These are phyloP conservation scores for Cryptosporidium sp. DNA, from an alignment of 169 alveolate species.

Conservation along the genomic window DNA sequence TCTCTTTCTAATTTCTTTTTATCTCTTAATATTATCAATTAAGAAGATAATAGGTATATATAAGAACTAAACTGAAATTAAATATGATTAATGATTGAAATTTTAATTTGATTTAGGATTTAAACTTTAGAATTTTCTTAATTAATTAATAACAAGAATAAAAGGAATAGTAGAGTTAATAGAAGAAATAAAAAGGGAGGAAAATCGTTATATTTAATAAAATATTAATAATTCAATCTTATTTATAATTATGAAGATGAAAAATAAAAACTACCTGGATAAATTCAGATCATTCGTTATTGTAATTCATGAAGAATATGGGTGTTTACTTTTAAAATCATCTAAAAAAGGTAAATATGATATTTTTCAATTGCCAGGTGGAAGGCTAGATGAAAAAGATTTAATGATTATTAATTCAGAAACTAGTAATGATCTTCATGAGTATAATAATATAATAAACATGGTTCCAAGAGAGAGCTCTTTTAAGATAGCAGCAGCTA, in stretches of 20 bases:
- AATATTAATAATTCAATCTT: neutral
- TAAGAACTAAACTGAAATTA: neutral
- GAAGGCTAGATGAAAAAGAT: conserved; percentile 44
- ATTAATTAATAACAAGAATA: neutral
- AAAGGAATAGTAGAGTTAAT: neutral
- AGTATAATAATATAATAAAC: neutral
- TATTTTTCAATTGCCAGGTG: conserved; percentile 51
- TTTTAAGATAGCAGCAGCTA: conserved; percentile 37
- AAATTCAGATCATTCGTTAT: conserved; percentile 44
- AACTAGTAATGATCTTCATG: too few species aligned
- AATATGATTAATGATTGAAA: neutral
- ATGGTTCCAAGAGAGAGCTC: neutral
- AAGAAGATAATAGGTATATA: neutral
- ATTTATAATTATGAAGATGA: neutral
- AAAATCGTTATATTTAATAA: too few species aligned
- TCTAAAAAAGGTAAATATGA: neutral
- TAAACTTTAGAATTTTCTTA: too few species aligned
- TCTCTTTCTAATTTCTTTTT: conserved; percentile 1
- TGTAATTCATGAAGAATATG: conserved; percentile 34
- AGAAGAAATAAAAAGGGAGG: neutral
- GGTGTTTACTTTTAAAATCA: conserved; percentile 28
- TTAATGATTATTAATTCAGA: neutral
- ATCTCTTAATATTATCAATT: neutral
- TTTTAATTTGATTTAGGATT: neutral
- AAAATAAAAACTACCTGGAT: neutral